Percentiles rank a stretch among this genome's conserved stretches.
phyloP scores from a whole-genome alignment of 495 filamentous ascomycete genomes.

The Neurospora sp. region DNA sequence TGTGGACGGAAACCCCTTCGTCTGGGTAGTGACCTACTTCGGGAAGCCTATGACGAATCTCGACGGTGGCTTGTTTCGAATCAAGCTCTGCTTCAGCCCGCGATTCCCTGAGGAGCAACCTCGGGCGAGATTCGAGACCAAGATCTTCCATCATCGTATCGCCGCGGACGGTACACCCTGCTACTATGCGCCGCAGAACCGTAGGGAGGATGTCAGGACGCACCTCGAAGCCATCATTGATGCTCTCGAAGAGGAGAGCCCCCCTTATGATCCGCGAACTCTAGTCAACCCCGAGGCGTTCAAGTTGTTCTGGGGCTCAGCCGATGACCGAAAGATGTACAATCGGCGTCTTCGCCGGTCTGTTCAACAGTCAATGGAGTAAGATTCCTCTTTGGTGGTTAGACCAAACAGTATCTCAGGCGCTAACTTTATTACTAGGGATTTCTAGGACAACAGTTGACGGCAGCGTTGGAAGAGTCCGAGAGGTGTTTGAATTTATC shows the following conservation, averaged over 20 bases:
- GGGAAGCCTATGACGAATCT: conserved; percentile 88
- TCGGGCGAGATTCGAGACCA: conserved; percentile 67
- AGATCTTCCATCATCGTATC: conserved; percentile 83
- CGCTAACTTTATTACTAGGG: neutral
- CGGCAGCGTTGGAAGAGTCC: neutral
- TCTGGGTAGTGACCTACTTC: conserved; percentile 66
- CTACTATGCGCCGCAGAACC: conserved; percentile 55
- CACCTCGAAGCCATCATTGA: conserved; percentile 82
- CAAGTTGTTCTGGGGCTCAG: conserved; percentile 75
- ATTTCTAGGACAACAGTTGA: neutral
- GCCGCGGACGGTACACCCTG: conserved; percentile 68
- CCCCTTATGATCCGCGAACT: conserved; percentile 84
- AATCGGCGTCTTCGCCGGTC: conserved; percentile 63
- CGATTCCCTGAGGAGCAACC: conserved; percentile 89
- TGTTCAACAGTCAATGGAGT: conserved; percentile 47
- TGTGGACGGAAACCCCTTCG: conserved; percentile 59
- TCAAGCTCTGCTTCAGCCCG: conserved; percentile 75
- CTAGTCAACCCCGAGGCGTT: conserved; percentile 81
- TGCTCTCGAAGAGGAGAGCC: conserved; percentile 74
- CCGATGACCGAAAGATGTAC: conserved; percentile 73
- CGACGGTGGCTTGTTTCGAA: conserved; percentile 81
- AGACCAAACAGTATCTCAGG: neutral
- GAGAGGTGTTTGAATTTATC: neutral
- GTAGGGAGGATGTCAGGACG: conserved; percentile 65
- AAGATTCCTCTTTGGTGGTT: neutral